These are phyloP conservation scores for Leishmania guyanensis DNA, from an alignment of 208 protist species.

Conservation along the genomic window DNA sequence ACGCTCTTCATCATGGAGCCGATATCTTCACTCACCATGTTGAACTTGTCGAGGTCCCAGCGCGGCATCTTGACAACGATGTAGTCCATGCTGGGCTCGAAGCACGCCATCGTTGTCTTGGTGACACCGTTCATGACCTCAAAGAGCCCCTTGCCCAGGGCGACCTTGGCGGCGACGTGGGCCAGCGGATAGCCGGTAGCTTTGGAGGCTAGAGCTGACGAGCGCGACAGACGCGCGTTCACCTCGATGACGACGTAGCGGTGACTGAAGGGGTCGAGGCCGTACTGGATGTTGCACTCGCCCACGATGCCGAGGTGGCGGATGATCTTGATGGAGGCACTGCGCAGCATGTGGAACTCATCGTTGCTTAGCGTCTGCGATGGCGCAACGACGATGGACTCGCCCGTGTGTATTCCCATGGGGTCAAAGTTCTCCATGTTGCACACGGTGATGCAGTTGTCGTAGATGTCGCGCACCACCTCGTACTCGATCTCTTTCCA, in stretches of 20 bases:
- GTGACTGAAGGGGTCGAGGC: slow-evolving; percentile 95
- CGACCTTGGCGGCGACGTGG: slow-evolving; percentile 98
- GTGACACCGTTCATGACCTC: slow-evolving; percentile 94
- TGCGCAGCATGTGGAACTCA: slow-evolving; percentile 98
- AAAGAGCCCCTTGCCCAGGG: slow-evolving; percentile 94
- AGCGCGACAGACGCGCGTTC: slow-evolving; percentile 97
- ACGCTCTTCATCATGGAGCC: slow-evolving; percentile 98
- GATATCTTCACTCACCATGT: slow-evolving; percentile 92
- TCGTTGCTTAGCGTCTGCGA: slow-evolving; percentile 97
- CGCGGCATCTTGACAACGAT: slow-evolving; percentile 96
- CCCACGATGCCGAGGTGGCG: slow-evolving; percentile 97
- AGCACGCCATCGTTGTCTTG: slow-evolving; percentile 96
- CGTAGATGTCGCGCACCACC: slow-evolving; percentile 96
- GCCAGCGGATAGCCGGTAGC: slow-evolving; percentile 99
- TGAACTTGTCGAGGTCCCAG: slow-evolving; percentile 98
- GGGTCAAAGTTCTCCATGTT: slow-evolving; percentile 99
- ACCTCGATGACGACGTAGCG: slow-evolving; percentile 99
- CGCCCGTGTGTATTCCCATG: slow-evolving; percentile 98
- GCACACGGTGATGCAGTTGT: slow-evolving; percentile 99
- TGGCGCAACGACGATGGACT: slow-evolving; percentile 99
- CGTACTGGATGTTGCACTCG: slow-evolving; percentile 99
- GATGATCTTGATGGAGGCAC: slow-evolving; percentile 94
- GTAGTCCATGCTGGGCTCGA: slow-evolving; percentile 98
- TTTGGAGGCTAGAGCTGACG: slow-evolving; percentile 97
- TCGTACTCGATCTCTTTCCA: slow-evolving; percentile 99